Conservation (phyloP, 495 filamentous ascomycete species). For the Xeromyces bisporus region DNA sequence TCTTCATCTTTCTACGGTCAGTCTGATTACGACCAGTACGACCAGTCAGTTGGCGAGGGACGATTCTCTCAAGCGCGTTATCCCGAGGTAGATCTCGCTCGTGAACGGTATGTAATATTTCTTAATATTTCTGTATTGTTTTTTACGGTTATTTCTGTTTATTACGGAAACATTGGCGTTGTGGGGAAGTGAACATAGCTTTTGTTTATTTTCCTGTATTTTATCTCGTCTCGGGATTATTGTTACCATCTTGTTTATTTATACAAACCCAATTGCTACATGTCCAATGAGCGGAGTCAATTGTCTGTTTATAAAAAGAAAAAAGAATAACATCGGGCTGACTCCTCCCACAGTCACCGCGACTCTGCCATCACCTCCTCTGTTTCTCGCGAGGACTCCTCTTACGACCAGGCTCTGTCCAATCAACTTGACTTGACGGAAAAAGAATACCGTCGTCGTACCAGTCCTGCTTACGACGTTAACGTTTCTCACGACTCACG, state of each 20-base stretch:
- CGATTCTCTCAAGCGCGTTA: slow-evolving; percentile 5
- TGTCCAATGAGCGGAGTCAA: slow-evolving; percentile 1
- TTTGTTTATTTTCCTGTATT: slow-evolving; percentile 5
- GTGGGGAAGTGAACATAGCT: slow-evolving; percentile 1
- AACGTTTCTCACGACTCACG: slow-evolving; percentile 40
- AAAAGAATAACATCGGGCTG: neutral
- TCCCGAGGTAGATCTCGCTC: slow-evolving; percentile 36
- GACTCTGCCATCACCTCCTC: slow-evolving; percentile 25
- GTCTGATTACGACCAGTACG: neutral
- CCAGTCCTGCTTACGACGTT: slow-evolving; percentile 51
- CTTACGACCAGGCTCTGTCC: slow-evolving; percentile 35
- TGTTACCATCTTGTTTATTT: slow-evolving; percentile 12
- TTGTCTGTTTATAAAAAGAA: neutral
- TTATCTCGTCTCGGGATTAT: slow-evolving; percentile 4
- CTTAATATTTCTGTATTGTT: no score
- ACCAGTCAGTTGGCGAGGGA: slow-evolving; percentile 7
- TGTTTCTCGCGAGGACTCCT: slow-evolving; percentile 36
- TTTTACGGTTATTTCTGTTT: slow-evolving; percentile 1
- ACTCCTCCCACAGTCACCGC: slow-evolving; percentile 31
- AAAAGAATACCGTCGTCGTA: slow-evolving; percentile 66
- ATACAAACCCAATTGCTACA: no score
- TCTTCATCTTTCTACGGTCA: no score
- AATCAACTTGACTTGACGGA: slow-evolving; percentile 68
- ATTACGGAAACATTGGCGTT: neutral
- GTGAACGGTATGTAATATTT: slow-evolving; percentile 40